phyloP scores from a whole-genome alignment of 371 early-diverging fungal species.

The Mucor plumbeus region DNA sequence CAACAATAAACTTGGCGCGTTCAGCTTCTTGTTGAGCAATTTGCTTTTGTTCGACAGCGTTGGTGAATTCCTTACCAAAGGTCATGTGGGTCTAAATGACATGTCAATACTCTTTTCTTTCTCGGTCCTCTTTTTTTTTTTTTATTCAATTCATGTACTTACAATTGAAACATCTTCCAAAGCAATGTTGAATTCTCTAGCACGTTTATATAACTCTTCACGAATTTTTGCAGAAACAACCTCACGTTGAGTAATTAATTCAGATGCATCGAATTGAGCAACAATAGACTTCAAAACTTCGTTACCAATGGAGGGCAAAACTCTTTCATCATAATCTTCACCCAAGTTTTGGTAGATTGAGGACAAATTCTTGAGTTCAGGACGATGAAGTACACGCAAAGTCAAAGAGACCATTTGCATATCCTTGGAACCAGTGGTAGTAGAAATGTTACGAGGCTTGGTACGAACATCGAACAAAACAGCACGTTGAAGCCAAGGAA shows the following conservation, averaged over 20 bases:
- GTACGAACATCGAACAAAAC: slow-evolving; percentile 90
- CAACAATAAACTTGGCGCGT: slow-evolving; percentile 93
- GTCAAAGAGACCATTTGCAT: slow-evolving; percentile 95
- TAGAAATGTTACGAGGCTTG: slow-evolving; percentile 95
- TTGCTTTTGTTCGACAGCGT: slow-evolving; percentile 91
- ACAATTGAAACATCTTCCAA: slow-evolving; percentile 98
- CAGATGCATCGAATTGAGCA: slow-evolving; percentile 98
- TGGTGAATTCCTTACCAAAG: slow-evolving; percentile 97
- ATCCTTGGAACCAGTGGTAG: slow-evolving; percentile 88
- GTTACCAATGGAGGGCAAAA: slow-evolving; percentile 97
- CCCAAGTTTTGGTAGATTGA: slow-evolving; percentile 92
- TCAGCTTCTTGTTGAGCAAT: slow-evolving; percentile 98
- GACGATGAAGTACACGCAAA: slow-evolving; percentile 94
- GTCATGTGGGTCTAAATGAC: slow-evolving; percentile 87
- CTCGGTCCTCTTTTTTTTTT: background rate
- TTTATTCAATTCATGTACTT: slow-evolving; percentile 26
- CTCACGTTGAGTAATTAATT: slow-evolving; percentile 98
- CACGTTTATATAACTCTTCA: slow-evolving; percentile 93
- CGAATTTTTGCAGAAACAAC: slow-evolving; percentile 93
- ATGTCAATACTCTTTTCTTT: background rate
- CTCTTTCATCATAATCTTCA: slow-evolving; percentile 96
- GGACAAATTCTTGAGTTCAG: slow-evolving; percentile 79
- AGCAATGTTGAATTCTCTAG: slow-evolving; percentile 92
- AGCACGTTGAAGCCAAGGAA: slow-evolving; percentile 91
- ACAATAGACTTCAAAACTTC: slow-evolving; percentile 98